Percentiles rank a stretch among this genome's conserved stretches.
Conservation (phyloP, 139 green algal species). For the Micractinium sp. region DNA sequence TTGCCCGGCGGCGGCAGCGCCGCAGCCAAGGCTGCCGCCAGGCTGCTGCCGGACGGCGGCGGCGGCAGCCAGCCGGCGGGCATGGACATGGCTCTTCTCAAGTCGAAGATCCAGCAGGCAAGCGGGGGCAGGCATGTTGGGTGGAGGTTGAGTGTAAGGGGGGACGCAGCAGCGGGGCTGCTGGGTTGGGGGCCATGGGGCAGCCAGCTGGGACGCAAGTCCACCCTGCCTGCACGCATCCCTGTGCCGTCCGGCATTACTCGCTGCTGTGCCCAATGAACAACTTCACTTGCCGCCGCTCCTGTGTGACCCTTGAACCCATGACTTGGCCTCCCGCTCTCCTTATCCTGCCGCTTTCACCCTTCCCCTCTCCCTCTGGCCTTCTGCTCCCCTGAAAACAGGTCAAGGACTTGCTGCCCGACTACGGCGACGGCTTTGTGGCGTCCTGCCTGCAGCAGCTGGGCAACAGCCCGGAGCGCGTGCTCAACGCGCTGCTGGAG, state of each 20-base stretch:
- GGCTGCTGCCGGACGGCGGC: neutral
- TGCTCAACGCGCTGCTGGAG: constrained; percentile 77
- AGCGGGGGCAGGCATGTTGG: neutral
- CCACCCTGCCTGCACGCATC: neutral
- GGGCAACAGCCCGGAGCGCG: constrained; percentile 60
- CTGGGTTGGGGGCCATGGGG: neutral
- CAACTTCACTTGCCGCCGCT: neutral
- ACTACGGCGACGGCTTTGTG: constrained; percentile 80
- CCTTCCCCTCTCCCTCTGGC: no score
- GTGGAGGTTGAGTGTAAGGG: neutral
- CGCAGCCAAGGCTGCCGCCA: neutral
- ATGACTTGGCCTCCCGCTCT: no score
- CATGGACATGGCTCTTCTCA: neutral
- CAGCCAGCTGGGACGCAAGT: neutral
- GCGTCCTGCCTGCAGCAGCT: constrained; percentile 61
- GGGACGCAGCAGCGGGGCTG: neutral
- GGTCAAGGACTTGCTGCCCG: constrained; percentile 79
- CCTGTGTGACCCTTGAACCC: no score
- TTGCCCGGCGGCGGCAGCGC: neutral
- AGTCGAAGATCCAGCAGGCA: constrained; percentile 21
- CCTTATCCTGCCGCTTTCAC: no score
- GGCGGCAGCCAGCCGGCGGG: neutral
- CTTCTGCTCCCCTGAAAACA: constrained; percentile 10
- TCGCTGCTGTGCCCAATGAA: no score
- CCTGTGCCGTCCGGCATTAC: neutral